Conservation (phyloP, 2,329 filamentous ascomycete species). For the Monilinia laxa region DNA sequence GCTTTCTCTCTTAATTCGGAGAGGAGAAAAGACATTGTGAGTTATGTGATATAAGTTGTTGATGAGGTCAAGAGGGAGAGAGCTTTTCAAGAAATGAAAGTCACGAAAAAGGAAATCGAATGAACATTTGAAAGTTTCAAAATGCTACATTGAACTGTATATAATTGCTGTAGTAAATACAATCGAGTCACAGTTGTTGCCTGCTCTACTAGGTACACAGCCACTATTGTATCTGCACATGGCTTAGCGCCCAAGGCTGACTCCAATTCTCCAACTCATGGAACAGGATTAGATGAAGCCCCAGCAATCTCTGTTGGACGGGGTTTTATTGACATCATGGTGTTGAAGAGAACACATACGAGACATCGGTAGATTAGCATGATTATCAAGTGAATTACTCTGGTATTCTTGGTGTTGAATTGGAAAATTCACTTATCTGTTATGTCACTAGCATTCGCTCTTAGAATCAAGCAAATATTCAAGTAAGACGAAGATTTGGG, state of each 20-base stretch:
- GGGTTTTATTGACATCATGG: slow-evolving; percentile 1
- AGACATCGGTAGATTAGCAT: not conserved
- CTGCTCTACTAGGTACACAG: not conserved
- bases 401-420: not conserved
- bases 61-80: not conserved
- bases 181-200: slow-evolving; percentile 1
- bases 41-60: not conserved
- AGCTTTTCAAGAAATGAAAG: not conserved
- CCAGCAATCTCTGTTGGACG: slow-evolving; percentile 4
- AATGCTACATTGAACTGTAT: not conserved
- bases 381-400: not conserved
- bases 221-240: slow-evolving; percentile 1
- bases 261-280: not conserved
- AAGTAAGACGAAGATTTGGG: not conserved
- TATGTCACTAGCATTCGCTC: slow-evolving; percentile 7
- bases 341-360: slow-evolving; percentile 2
- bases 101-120: not conserved
- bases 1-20: not conserved
- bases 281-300: not conserved
- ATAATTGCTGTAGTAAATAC: not conserved
- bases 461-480: not conserved
- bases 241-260: slow-evolving; percentile 18
- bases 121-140: not conserved
- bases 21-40: slow-evolving; percentile 13
- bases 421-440: slow-evolving; percentile 5